Conservation (phyloP, 116 monocot species). For the Cymodocea nodosa region DNA sequence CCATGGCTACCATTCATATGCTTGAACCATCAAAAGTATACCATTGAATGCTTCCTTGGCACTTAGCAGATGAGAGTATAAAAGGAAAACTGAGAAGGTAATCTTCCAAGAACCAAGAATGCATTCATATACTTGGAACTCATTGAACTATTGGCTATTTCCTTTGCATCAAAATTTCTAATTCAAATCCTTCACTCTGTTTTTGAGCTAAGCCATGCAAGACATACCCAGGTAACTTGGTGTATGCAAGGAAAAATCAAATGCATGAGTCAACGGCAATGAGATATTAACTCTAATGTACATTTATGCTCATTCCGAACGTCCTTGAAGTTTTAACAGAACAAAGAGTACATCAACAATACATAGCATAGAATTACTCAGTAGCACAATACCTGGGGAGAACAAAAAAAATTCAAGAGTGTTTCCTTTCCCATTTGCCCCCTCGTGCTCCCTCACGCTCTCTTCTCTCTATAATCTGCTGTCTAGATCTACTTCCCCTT, state of each 20-base stretch:
- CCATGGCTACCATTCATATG: no score
- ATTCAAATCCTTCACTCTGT: no score
- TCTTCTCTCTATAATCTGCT: constrained; percentile 52
- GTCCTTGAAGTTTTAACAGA: background rate
- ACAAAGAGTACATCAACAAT: background rate
- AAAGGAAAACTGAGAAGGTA: no score
- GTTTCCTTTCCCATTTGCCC: constrained; percentile 95
- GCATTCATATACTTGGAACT: no score
- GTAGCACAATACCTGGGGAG: background rate
- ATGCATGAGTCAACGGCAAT: background rate
- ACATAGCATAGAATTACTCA: background rate
- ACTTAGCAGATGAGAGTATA: no score
- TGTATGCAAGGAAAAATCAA: background rate
- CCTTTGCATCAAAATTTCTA: no score
- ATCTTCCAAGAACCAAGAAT: no score
- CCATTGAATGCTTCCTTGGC: no score
- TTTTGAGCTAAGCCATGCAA: no score
- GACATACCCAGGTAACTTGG: no score
- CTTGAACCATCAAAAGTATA: no score
- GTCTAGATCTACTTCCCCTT: constrained; percentile 51
- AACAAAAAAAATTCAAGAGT: constrained; percentile 14
- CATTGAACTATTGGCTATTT: no score
- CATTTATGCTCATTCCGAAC: background rate
- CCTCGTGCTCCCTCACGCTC: constrained; percentile 76
- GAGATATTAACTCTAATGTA: background rate